These are phyloP conservation scores for Symbiodinium pilosum DNA, from an alignment of 73 alveolate species.

Conservation along the genomic window DNA sequence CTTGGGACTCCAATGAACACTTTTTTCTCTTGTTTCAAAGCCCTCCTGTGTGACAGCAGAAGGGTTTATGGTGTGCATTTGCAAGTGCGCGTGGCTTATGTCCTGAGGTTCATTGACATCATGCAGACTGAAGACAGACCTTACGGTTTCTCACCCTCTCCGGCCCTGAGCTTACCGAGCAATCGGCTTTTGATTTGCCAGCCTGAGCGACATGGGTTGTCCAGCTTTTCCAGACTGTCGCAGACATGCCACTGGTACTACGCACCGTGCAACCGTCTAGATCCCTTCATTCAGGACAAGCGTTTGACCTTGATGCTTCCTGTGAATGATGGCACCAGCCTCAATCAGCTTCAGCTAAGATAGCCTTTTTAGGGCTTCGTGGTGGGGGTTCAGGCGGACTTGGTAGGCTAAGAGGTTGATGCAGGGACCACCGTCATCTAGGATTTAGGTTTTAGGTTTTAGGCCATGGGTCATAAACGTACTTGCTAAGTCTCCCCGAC, in stretches of 20 bases:
- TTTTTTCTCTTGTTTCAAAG: too few species aligned
- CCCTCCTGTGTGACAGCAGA: too few species aligned
- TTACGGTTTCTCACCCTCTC: background rate
- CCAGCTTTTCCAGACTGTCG: too few species aligned
- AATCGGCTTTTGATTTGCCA: background rate
- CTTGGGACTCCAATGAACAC: too few species aligned
- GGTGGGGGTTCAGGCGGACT: too few species aligned
- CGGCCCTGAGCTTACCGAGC: background rate
- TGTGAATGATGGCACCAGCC: background rate
- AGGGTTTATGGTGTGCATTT: too few species aligned
- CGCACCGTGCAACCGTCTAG: background rate
- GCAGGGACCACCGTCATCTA: too few species aligned
- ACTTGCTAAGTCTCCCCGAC: too few species aligned
- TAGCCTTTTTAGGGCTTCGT: too few species aligned
- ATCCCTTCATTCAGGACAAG: background rate
- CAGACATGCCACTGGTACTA: background rate
- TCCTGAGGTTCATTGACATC: background rate
- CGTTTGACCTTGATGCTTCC: background rate
- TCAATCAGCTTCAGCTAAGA: background rate
- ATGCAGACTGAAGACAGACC: conserved; percentile 4
- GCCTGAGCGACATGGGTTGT: background rate
- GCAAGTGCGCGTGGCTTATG: background rate
- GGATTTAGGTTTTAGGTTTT: too few species aligned
- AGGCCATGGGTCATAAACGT: too few species aligned
- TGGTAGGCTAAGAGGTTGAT: background rate